phyloP scores from a whole-genome alignment of 768 basidiomycete species.

The Suillus luteus region DNA sequence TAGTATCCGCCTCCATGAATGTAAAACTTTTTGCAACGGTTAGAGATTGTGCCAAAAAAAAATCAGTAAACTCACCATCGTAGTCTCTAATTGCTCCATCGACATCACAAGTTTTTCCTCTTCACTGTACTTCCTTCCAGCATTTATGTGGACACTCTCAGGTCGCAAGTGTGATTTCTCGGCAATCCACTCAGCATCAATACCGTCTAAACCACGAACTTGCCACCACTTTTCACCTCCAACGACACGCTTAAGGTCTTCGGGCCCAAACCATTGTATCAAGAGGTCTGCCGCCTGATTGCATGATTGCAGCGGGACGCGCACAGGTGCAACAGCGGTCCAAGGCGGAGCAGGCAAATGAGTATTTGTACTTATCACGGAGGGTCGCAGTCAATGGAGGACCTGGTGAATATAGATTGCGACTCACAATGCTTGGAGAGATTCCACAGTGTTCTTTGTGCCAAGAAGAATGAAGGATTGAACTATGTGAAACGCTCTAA shows the following conservation, averaged over 20 bases:
- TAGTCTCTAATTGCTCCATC: constrained; percentile 57
- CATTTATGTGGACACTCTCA: constrained; percentile 22
- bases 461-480: constrained; percentile 71
- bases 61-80: constrained; percentile 44
- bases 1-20: constrained; percentile 70
- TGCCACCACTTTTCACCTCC: constrained; percentile 88
- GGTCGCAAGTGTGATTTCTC: constrained; percentile 46
- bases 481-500: constrained; percentile 69
- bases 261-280: constrained; percentile 70
- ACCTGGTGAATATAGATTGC: background rate
- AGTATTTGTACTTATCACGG: constrained; percentile 55
- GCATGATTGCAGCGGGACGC: constrained; percentile 58
- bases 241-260: constrained; percentile 64
- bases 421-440: constrained; percentile 64
- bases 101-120: constrained; percentile 43
- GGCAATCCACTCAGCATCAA: constrained; percentile 67
- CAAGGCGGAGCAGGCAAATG: constrained; percentile 69
- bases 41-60: background rate
- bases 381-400: background rate
- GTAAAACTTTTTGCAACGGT: constrained; percentile 49
- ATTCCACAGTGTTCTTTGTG: constrained; percentile 68
- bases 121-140: constrained; percentile 35
- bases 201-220: constrained; percentile 67
- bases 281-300: constrained; percentile 66
- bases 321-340: constrained; percentile 59